Conservation (phyloP, 1,139 yeast species). For the Hansenula lynferdii region DNA sequence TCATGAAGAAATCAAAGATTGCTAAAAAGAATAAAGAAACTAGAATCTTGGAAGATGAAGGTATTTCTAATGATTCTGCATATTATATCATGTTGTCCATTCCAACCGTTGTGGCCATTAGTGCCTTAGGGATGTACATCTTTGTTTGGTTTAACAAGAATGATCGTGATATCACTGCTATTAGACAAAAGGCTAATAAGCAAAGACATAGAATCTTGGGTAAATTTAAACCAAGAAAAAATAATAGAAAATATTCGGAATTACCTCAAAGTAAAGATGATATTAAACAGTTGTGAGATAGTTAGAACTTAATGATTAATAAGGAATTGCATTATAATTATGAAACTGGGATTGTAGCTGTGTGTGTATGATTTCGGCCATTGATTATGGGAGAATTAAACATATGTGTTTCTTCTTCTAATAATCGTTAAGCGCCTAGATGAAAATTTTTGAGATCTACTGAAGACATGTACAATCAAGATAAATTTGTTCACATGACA, state of each 20-base stretch:
- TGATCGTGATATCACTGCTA: constrained; percentile 43
- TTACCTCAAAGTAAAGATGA: constrained; percentile 29
- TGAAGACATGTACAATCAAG: constrained; percentile 15
- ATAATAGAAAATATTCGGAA: constrained; percentile 35
- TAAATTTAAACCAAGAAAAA: constrained; percentile 30
- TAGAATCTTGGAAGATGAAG: constrained; percentile 49
- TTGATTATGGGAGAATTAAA: neutral
- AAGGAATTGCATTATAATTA: neutral
- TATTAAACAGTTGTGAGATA: constrained; percentile 18
- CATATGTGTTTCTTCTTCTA: neutral
- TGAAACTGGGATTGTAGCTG: neutral
- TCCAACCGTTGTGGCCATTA: constrained; percentile 67
- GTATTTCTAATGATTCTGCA: constrained; percentile 57
- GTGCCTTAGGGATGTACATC: constrained; percentile 57
- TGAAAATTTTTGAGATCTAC: constrained; percentile 2
- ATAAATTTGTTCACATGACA: constrained; percentile 12
- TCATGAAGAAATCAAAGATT: constrained; percentile 55
- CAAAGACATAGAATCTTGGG: constrained; percentile 43
- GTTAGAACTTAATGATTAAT: neutral
- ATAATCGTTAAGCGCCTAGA: constrained; percentile 4
- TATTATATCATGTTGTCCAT: constrained; percentile 63
- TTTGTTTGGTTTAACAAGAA: constrained; percentile 52
- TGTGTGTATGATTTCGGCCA: neutral
- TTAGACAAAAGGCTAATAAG: constrained; percentile 43
- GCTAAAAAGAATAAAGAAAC: constrained; percentile 53